phyloP scores from a whole-genome alignment of 805 yeast genomes.

The Phaffomyces opuntiae region DNA sequence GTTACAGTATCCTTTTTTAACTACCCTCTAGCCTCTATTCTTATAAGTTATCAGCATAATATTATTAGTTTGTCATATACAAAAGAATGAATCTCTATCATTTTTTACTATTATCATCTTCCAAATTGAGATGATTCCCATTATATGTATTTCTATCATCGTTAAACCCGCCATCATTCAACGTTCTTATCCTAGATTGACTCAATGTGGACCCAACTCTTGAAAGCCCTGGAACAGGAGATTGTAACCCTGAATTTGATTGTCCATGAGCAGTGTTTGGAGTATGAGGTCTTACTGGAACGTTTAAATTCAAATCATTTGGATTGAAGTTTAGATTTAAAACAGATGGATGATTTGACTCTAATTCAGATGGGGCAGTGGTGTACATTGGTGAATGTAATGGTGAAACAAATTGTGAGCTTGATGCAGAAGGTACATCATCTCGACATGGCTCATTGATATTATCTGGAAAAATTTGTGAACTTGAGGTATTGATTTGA shows the following conservation, averaged over 20 bases:
- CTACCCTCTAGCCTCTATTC: too few species aligned
- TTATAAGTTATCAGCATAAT: background rate
- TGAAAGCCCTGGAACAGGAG: slow-evolving; percentile 7
- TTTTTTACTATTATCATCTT: slow-evolving; percentile 32
- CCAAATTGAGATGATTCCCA: slow-evolving; percentile 47
- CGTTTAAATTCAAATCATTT: slow-evolving; percentile 3
- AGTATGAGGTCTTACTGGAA: slow-evolving; percentile 8
- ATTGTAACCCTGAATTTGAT: background rate
- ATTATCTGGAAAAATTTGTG: too few species aligned
- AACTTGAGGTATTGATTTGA: background rate
- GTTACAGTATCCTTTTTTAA: too few species aligned
- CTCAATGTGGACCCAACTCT: slow-evolving; percentile 5
- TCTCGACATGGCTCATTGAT: slow-evolving; percentile 8
- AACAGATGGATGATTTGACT: slow-evolving; percentile 17
- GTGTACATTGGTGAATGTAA: slow-evolving; percentile 16
- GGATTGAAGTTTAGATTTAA: slow-evolving; percentile 16
- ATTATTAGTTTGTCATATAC: background rate
- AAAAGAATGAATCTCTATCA: background rate
- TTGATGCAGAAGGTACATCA: slow-evolving; percentile 10
- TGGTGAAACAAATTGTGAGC: slow-evolving; percentile 25
- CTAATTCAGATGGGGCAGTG: slow-evolving; percentile 5
- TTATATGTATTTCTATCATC: slow-evolving; percentile 45
- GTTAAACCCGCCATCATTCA: slow-evolving; percentile 17
- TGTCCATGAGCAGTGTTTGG: slow-evolving; percentile 17
- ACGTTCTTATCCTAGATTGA: slow-evolving; percentile 22